Conservation (phyloP, 202 grass and related monocot species). For the Carex sylvatica region DNA sequence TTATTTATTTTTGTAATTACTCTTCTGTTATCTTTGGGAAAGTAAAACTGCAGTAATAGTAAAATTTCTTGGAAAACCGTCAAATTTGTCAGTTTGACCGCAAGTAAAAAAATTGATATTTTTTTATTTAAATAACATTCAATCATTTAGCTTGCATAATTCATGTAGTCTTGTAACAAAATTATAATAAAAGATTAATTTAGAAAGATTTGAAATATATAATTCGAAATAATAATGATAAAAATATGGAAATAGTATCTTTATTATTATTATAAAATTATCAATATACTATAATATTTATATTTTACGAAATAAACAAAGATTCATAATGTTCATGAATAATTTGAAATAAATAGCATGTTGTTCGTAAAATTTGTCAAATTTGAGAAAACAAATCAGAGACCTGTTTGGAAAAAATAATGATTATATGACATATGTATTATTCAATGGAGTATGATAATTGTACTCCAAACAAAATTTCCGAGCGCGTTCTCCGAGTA, state of each 20-base stretch:
- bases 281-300: neutral
- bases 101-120: neutral
- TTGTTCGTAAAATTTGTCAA: neutral
- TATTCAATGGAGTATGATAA: too few relatives aligned
- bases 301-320: neutral
- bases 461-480: too few relatives aligned
- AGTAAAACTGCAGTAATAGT: neutral
- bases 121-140: neutral
- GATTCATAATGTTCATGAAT: too few relatives aligned
- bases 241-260: too few relatives aligned
- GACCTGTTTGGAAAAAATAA: neutral
- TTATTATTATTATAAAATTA: neutral
- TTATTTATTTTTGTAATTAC: neutral
- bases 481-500: too few relatives aligned
- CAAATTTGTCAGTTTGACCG: conserved; percentile 1
- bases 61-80: neutral
- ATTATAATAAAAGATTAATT: neutral
- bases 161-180: neutral
- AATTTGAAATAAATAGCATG: neutral
- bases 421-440: neutral
- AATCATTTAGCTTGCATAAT: neutral
- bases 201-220: neutral
- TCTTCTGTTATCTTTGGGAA: neutral
- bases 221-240: neutral
- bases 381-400: neutral